Evolutionary conservation across 495 filamentous ascomycete species (phyloP).

Genomic region (Aspergillus wentii): DNA sequence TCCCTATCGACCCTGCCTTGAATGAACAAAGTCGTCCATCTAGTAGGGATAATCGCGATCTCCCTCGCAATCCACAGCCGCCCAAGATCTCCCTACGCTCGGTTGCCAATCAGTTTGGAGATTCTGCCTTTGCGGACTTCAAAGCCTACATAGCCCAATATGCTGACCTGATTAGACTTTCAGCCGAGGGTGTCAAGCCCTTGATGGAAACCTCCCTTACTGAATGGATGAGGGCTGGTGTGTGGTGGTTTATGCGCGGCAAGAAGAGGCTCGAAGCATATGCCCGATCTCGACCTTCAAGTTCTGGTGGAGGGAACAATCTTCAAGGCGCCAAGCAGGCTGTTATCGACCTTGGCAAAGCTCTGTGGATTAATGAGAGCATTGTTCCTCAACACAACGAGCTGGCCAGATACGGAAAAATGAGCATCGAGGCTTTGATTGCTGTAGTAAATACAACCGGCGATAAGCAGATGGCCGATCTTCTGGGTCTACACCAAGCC

Average conservation of each 20-base stretch:
- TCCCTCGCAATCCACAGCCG: constrained; percentile 23
- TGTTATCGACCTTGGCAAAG: constrained; percentile 75
- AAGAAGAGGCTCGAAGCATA: constrained; percentile 65
- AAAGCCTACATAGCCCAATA: constrained; percentile 60
- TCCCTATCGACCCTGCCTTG: constrained; percentile 4
- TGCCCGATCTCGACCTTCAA: constrained; percentile 56
- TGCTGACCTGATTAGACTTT: constrained; percentile 60
- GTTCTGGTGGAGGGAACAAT: constrained; percentile 19
- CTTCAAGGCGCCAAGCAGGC: constrained; percentile 50
- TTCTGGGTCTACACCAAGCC: constrained; percentile 49
- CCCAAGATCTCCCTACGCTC: constrained; percentile 37
- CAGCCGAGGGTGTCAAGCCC: constrained; percentile 65
- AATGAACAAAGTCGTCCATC: constrained; percentile 12
- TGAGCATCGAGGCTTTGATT: constrained; percentile 39
- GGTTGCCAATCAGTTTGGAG: constrained; percentile 42
- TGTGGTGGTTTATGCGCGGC: constrained; percentile 88
- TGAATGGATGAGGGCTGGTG: constrained; percentile 63
- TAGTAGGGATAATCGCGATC: constrained; percentile 17
- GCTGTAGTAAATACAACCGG: constrained; percentile 42
- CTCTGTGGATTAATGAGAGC: constrained; percentile 71
- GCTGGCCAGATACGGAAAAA: constrained; percentile 39
- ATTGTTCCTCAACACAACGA: constrained; percentile 54
- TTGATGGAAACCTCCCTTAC: constrained; percentile 51
- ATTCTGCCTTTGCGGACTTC: constrained; percentile 66
- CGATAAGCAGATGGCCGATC: constrained; percentile 39